Base-by-base conservation (phyloP, 2,329 filamentous ascomycete species). In the Ophiocordyceps unilateralis region DNA sequence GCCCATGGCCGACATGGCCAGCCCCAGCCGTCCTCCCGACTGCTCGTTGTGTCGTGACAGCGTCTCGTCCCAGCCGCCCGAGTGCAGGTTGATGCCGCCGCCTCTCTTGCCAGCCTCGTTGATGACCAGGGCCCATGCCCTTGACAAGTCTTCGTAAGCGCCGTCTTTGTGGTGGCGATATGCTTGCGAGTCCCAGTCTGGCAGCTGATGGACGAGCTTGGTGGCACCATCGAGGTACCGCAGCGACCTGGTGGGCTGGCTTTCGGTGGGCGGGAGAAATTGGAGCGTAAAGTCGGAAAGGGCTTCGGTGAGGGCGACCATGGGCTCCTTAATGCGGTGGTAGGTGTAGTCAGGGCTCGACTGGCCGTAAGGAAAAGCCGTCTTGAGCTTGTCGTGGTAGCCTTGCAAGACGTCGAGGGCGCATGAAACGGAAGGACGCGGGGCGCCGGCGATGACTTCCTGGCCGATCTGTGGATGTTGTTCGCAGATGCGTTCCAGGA, bases 281-380 rank as follows among this genome's bases (percentile, higher is more conserved):
- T 96, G 87, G 4, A 87, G 86, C 1, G 88, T 96, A 58, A 93
- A 98, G 57, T 98, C 91, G 58, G 82, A 81, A 39, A 98, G 71
- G 38, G 91, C 87, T 46, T 95, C 86, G 46, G 95, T 76, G 21
- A 98, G 73, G 45, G 85, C 79, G 22, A 78, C 67, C 17, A 96
- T 70, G 32, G 82, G 76, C 49, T 88, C 82, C 52, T 82, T 85
- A 43, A 96, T 84, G 52, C 91, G 78, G 58, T 95, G 93, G 60
- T 95, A 98, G 41, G 86, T 81, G 63, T 96, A 96, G 59, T 96
- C 89, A 37, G 87, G 86, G 45, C 78, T 84, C 12, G 81, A 74
- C 51, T 87, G 81, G 55, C 86, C 85, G 53, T 93, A 85, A 0
- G 91, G 91, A 52, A 93, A 86, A 1, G 89, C 79, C 20, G 76